These are phyloP conservation scores for Globisporangium apiculatum DNA, from an alignment of 352 stramenopile species.

Conservation along the genomic window DNA sequence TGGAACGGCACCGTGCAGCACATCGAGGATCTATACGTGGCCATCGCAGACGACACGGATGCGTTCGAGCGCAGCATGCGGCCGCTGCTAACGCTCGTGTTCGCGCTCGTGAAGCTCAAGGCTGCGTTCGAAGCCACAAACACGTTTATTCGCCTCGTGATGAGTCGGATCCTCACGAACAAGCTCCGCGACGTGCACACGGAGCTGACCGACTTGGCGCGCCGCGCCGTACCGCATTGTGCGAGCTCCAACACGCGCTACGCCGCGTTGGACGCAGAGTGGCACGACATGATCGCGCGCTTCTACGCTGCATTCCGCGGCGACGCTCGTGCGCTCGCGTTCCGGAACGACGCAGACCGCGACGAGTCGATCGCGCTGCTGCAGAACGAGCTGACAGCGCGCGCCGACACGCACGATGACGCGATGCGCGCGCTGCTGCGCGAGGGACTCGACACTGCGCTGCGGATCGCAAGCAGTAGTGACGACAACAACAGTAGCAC, in stretches of 20 bases:
- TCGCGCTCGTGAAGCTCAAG: constrained; percentile 5
- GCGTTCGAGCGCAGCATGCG: neutral
- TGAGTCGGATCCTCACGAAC: neutral
- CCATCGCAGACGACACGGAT: neutral
- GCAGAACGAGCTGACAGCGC: constrained; percentile 1
- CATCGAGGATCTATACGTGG: neutral
- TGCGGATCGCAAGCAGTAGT: neutral
- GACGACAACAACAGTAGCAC: neutral
- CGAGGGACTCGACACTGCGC: neutral
- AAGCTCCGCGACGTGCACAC: constrained; percentile 2
- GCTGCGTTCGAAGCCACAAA: neutral
- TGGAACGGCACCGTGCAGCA: constrained; percentile 3
- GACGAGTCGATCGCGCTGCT: constrained; percentile 7
- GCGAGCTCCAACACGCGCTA: neutral
- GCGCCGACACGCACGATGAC: neutral
- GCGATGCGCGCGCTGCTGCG: constrained; percentile 3
- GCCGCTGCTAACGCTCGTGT: neutral
- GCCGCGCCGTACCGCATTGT: neutral
- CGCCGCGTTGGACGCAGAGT: neutral
- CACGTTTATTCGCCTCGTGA: neutral
- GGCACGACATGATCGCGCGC: neutral
- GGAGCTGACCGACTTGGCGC: constrained; percentile 1
- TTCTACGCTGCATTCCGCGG: neutral
- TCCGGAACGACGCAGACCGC: neutral
- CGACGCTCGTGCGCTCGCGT: neutral